phyloP scores from a whole-genome alignment of 2,329 filamentous ascomycete species.

The Leptographium wingfieldii region DNA sequence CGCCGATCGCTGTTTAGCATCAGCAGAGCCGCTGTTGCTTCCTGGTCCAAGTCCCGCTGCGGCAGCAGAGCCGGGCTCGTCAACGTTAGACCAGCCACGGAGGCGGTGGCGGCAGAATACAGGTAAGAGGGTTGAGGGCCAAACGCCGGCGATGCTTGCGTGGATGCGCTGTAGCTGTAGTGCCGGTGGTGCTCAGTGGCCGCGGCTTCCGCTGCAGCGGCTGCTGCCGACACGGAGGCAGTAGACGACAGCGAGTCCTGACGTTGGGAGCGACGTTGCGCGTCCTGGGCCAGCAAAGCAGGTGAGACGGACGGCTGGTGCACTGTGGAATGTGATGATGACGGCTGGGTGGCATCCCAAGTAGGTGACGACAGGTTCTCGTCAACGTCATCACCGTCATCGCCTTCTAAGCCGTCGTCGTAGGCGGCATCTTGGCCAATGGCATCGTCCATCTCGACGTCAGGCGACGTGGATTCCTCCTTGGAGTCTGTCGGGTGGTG shows the following conservation, averaged over 20 bases:
- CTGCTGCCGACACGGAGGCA: slow-evolving; percentile 21
- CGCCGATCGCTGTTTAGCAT: slow-evolving; percentile 78
- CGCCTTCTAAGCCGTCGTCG: neutral
- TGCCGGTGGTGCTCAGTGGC: slow-evolving; percentile 36
- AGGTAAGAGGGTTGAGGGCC: slow-evolving; percentile 32
- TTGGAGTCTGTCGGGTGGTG: slow-evolving; percentile 20
- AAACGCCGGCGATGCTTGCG: slow-evolving; percentile 43
- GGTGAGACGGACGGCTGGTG: slow-evolving; percentile 28
- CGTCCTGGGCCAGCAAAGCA: slow-evolving; percentile 33
- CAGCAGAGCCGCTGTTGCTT: slow-evolving; percentile 72
- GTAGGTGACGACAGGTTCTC: slow-evolving; percentile 1
- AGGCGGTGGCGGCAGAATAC: slow-evolving; percentile 20
- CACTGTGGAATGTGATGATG: neutral
- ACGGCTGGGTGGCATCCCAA: neutral
- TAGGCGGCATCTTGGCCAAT: slow-evolving; percentile 18
- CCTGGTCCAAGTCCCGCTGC: slow-evolving; percentile 51
- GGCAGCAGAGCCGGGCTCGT: slow-evolving; percentile 47
- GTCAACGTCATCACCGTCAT: neutral
- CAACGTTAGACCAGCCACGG: slow-evolving; percentile 36
- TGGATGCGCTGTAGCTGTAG: slow-evolving; percentile 34
- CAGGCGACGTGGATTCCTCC: slow-evolving; percentile 23
- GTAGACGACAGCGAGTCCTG: slow-evolving; percentile 43
- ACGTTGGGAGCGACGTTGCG: slow-evolving; percentile 18
- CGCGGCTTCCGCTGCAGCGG: slow-evolving; percentile 22
- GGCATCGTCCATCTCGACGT: slow-evolving; percentile 47